A percentile compares a stretch with the other conserved stretches of the same genome.
Conservation (phyloP, 73 alveolate genomes). For the Loxodes magnus region DNA sequence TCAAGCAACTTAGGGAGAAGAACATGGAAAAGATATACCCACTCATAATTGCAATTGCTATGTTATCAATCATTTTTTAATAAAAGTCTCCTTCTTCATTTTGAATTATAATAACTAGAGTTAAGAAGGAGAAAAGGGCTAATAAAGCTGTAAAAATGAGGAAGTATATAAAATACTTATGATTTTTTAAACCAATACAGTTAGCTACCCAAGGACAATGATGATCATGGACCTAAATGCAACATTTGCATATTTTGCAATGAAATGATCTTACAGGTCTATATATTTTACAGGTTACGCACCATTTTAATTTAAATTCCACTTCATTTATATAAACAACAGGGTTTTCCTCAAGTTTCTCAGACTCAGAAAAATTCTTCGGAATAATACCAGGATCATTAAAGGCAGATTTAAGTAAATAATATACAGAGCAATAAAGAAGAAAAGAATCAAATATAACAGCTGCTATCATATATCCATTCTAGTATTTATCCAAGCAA, state of each 20-base stretch:
- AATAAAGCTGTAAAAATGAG: constrained; percentile 10
- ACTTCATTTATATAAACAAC: too few species aligned
- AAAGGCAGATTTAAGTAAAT: too few species aligned
- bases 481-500: too few species aligned
- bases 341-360: too few species aligned
- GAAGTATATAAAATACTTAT: constrained; percentile 25
- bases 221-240: constrained; percentile 54
- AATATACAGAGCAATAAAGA: too few species aligned
- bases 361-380: too few species aligned
- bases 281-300: constrained; percentile 37
- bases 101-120: constrained; percentile 1
- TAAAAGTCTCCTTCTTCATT: neutral
- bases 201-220: constrained; percentile 76
- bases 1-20: constrained; percentile 12
- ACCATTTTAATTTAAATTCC: too few species aligned
- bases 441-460: too few species aligned
- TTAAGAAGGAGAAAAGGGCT: neutral
- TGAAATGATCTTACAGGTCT: constrained; percentile 43
- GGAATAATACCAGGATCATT: too few species aligned
- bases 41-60: constrained; percentile 9
- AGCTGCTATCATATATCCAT: too few species aligned
- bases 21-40: too few species aligned
- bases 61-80: constrained; percentile 8
- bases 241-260: constrained; percentile 52
- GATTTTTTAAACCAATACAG: constrained; percentile 66